Conservation (phyloP, 2,329 filamentous ascomycete genomes). For the Xylaria sp. region DNA sequence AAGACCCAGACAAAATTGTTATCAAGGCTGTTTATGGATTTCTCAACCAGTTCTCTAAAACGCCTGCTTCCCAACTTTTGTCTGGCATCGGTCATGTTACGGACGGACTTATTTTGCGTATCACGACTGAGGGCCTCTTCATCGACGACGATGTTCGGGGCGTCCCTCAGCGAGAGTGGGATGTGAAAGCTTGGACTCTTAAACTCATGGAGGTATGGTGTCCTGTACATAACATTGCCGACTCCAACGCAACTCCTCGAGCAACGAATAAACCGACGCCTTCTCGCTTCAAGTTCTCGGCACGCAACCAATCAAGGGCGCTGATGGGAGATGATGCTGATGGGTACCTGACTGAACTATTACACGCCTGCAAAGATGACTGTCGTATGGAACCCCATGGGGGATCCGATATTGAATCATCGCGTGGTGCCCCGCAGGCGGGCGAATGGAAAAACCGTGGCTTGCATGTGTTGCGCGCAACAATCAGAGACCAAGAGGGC, state of each 20-base stretch:
- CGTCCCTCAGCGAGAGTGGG: constrained; percentile 96
- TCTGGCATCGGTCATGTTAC: constrained; percentile 85
- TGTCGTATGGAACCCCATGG: constrained; percentile 62
- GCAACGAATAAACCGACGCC: constrained; percentile 55
- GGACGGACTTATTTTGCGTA: constrained; percentile 88
- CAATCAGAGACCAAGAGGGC: constrained; percentile 68
- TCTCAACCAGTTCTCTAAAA: constrained; percentile 85
- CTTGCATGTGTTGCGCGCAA: constrained; percentile 67
- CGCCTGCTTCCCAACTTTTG: constrained; percentile 88
- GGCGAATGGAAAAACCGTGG: constrained; percentile 62
- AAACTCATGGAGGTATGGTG: constrained; percentile 91
- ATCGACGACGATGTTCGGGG: constrained; percentile 94
- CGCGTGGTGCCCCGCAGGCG: constrained; percentile 54
- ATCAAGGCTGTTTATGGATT: constrained; percentile 93
- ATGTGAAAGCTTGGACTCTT: constrained; percentile 97
- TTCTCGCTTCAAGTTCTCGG: constrained; percentile 52
- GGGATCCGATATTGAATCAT: constrained; percentile 47
- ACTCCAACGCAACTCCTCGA: constrained; percentile 50
- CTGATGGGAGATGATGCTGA: constrained; percentile 70
- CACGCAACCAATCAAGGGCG: constrained; percentile 56
- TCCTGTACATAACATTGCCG: constrained; percentile 64
- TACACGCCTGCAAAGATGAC: constrained; percentile 67
- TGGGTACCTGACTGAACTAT: constrained; percentile 64
- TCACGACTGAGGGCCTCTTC: constrained; percentile 93
- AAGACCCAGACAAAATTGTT: constrained; percentile 93